phyloP scores from a whole-genome alignment of 106 monocot genomes.

The Allium fistulosum region DNA sequence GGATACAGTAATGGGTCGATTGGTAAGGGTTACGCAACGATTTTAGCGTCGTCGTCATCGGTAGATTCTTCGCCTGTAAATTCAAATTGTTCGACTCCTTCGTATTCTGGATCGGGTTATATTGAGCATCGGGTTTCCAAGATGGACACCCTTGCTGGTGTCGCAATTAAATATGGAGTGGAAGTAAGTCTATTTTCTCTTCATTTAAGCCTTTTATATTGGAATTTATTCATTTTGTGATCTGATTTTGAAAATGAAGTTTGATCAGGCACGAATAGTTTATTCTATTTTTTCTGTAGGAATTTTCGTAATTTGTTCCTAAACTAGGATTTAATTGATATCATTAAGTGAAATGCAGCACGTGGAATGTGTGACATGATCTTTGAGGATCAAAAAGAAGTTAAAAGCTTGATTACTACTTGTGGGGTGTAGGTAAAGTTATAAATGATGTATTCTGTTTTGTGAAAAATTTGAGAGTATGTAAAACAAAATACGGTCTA shows the following conservation, averaged over 20 bases:
- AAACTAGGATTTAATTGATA: too few species aligned
- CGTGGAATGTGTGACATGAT: too few species aligned
- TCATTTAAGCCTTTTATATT: neutral
- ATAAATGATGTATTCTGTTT: neutral
- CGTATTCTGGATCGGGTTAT: constrained; percentile 1
- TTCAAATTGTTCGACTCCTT: constrained; percentile 6
- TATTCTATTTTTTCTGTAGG: neutral
- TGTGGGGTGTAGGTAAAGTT: neutral
- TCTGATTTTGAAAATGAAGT: neutral
- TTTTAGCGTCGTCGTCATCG: neutral
- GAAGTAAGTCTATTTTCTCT: constrained; percentile 20
- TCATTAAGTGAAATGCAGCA: too few species aligned
- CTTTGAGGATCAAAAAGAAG: too few species aligned
- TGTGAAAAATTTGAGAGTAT: too few species aligned
- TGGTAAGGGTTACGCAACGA: constrained; percentile 14
- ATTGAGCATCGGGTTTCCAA: constrained; percentile 36
- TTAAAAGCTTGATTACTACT: too few species aligned
- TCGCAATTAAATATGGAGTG: constrained; percentile 58
- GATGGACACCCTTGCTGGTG: constrained; percentile 48
- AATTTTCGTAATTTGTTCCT: too few species aligned
- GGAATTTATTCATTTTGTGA: neutral
- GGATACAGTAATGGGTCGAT: neutral
- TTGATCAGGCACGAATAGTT: neutral
- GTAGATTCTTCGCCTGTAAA: constrained; percentile 6
- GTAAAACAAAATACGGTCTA: too few species aligned